Evolutionary conservation across 2,329 filamentous ascomycete species (phyloP), one percentile per base, ranked within the genome.

Genomic region (Neonectria punicea): DNA sequence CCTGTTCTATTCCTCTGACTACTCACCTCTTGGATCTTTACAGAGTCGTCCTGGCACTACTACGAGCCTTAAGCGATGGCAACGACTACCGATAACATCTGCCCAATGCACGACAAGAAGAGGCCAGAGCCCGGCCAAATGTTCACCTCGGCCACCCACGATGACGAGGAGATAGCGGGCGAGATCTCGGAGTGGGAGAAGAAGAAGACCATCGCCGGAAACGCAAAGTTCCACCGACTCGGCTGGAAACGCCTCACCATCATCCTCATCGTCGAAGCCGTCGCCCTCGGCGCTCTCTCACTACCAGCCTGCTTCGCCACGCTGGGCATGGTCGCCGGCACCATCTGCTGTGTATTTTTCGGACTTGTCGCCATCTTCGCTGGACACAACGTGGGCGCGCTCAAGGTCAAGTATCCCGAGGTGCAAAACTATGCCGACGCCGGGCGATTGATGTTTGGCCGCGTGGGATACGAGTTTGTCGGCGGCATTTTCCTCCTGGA

Each of bases 131-230:
- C 28, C 7, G 25, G 51, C 10, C 61, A 56, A n/a, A 56, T 64
- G 56, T 56, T 64, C 41, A 46, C 36, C 34, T 34, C 39, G 10
- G 51, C 36, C 10, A 18, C 36, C 1, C 46, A 50, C 9, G 61
- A 60, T 6, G 61, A 60, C n/a, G 61, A 64, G 34, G 56, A 59
- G 43, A 55, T 59, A n/a, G 57, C 61, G 5, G 61, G 61, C 10
- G 61, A 64, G 51, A 53, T 64, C 25, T 54, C 61, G 7, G 61
- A 64, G 50, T 64, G 61, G 61, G 61, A 64, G 44, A 64, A 64
- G 61, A 64, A 64, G 56, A 64, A 64, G 61, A 58, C 43, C 5
- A 28, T 64, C 49, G 61, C 61, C 30, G 61, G 61, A 46, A 59
- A 64, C 34, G 61, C 61, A 36, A 64, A 64, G 61, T 64, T 64